Evolutionary conservation across 768 basidiomycete species (phyloP).

Genomic region (Lentinula sp.): DNA sequence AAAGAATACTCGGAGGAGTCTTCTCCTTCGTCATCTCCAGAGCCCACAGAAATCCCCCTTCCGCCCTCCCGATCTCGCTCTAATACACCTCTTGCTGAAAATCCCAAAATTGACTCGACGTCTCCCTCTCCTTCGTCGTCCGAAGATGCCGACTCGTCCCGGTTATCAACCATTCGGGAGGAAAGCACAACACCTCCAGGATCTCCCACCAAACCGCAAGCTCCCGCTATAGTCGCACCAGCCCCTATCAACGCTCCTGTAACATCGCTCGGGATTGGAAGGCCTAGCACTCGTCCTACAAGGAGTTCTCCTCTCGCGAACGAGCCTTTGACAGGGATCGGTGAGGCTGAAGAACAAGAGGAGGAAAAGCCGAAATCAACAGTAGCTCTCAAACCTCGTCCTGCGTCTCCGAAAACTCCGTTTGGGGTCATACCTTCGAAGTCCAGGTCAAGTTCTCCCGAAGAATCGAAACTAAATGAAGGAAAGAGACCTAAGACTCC

Average conservation of each 20-base stretch:
- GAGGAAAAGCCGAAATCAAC: constrained; percentile 7
- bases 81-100: constrained; percentile 51
- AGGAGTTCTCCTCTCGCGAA: constrained; percentile 76
- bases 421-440: background rate
- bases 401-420: constrained; percentile 21
- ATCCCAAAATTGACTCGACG: constrained; percentile 33
- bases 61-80: constrained; percentile 43
- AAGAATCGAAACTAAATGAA: constrained; percentile 8
- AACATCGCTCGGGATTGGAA: constrained; percentile 42
- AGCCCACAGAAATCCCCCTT: constrained; percentile 13
- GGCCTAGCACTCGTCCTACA: constrained; percentile 58
- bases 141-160: constrained; percentile 15
- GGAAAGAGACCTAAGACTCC: constrained; percentile 9
- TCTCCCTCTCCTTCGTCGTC: constrained; percentile 28
- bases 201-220: constrained; percentile 44
- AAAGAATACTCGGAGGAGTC: constrained; percentile 16
- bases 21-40: constrained; percentile 20
- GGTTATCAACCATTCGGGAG: constrained; percentile 28
- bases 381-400: constrained; percentile 23
- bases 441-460: background rate
- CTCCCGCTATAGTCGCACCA: constrained; percentile 16
- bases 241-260: constrained; percentile 16
- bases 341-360: constrained; percentile 31
- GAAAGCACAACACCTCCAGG: constrained; percentile 59
- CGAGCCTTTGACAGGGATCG: constrained; percentile 26